phyloP scores from a whole-genome alignment of 2,329 filamentous ascomycete species.

The Tolypocladium tropicale region DNA sequence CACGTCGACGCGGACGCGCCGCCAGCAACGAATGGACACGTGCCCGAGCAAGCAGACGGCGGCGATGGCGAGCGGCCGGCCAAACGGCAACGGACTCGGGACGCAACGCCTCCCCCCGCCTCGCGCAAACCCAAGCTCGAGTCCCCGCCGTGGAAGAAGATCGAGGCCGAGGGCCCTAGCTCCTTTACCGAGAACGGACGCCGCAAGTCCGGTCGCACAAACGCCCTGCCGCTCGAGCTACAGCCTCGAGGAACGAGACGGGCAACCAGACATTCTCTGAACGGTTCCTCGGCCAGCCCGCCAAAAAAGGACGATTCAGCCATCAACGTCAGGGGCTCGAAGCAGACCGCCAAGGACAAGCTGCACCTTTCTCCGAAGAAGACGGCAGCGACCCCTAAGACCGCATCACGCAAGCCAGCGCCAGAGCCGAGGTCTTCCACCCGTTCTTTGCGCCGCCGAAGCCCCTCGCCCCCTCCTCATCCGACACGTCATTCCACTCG shows the following conservation, averaged over 20 bases:
- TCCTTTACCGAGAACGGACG: constrained; percentile 68
- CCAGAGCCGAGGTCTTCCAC: constrained; percentile 17
- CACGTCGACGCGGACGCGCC: constrained; percentile 12
- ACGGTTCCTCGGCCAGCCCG: constrained; percentile 21
- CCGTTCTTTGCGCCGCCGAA: constrained; percentile 26
- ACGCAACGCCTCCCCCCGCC: constrained; percentile 29
- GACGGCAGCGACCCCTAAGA: constrained; percentile 17
- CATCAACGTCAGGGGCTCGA: constrained; percentile 16
- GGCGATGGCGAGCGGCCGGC: constrained; percentile 38
- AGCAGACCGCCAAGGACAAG: constrained; percentile 15
- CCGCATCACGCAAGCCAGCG: constrained; percentile 16
- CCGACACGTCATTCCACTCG: constrained; percentile 29
- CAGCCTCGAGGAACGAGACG: constrained; percentile 40
- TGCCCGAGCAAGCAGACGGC: constrained; percentile 33
- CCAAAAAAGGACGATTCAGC: constrained; percentile 16
- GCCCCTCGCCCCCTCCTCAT: constrained; percentile 28
- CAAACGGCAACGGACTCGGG: constrained; percentile 56
- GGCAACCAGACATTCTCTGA: constrained; percentile 33
- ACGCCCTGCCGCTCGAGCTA: constrained; percentile 42
- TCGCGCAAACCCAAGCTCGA: constrained; percentile 37
- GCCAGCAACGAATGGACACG: constrained; percentile 15
- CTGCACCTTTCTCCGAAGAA: constrained; percentile 14
- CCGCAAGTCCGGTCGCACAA: constrained; percentile 56
- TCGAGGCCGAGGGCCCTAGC: constrained; percentile 76
- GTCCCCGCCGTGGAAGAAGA: constrained; percentile 91